Base-by-base conservation (phyloP, 2,329 filamentous ascomycete species). In the Rutstroemia sp. region DNA sequence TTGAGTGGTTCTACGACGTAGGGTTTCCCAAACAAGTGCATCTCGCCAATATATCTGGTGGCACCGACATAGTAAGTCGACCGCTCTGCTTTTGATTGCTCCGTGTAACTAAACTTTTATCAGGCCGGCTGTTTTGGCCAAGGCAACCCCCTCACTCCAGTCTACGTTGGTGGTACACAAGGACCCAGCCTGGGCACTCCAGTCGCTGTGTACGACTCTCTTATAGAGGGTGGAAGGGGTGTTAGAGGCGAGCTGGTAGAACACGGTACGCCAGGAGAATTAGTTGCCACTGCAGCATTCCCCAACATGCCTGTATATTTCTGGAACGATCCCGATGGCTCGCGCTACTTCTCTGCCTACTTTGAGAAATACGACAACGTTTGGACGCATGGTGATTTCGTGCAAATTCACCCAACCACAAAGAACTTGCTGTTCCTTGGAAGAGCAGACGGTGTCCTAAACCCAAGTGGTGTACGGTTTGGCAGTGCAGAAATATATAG, bases 301-400 rank as follows among this genome's bases (percentile, higher is more conserved):
- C 89, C 89, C 16, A 92, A 89, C 61, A 81, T 89, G 59, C 89
- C 89, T 0, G 74, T 84, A 44, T 82, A 73, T 61, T 82, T 88
- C 65, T 86, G 83, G 78, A 78, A 77, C 62, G 82, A 84, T 68
- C 65, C 60, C 58, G 58, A 58, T 45, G 38, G 61, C 52, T 44
- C 61, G 14, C 47, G 0, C 59, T 88, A 86, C 70, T 77, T 76
- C 61, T 70, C 74, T 1, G 78, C 82, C 25, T 81, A 87, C 69
- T 87, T 86, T 65, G 77, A 74, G 1, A 79, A 82, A 48, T 87
- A 82, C 72, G 72, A 78, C 6, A 73, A 82, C 55, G 87, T 88
- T 1, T 94, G 89, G 89, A 87, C 87, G 0, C 89, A 94, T 61
- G 89, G 89, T 21, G 89, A 94, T 66, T 92, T 92, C 68, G 84